Evolutionary conservation across 495 filamentous ascomycete genomes (phyloP).

Genomic region (Hypoxylon fuscum): DNA sequence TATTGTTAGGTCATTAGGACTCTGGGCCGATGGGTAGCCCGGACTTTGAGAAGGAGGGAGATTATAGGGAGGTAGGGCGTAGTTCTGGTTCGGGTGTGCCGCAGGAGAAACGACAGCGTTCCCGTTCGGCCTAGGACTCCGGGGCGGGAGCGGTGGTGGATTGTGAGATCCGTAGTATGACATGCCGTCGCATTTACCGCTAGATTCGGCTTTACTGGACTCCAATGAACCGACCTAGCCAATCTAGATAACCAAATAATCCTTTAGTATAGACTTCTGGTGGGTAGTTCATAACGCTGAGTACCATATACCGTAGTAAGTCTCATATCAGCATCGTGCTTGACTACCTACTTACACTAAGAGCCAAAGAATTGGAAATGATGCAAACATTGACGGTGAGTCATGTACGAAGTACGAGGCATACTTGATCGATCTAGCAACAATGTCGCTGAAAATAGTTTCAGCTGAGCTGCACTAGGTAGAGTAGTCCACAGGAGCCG

Average conservation of each 20-base stretch:
- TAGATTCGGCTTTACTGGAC: no score
- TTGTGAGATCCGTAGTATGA: slow-evolving; percentile 14
- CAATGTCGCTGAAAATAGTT: slow-evolving; percentile 21
- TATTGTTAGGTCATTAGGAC: slow-evolving; percentile 3
- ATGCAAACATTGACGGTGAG: background rate
- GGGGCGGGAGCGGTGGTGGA: slow-evolving; percentile 34
- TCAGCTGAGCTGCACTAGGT: slow-evolving; percentile 31
- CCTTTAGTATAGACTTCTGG: no score
- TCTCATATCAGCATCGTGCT: no score
- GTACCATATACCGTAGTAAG: no score
- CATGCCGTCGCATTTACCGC: slow-evolving; percentile 15
- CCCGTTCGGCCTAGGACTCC: slow-evolving; percentile 22
- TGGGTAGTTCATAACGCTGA: no score
- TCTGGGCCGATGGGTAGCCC: slow-evolving; percentile 1
- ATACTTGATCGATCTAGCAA: slow-evolving; percentile 1
- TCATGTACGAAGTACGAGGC: slow-evolving; percentile 6
- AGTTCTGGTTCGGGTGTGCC: slow-evolving; percentile 8
- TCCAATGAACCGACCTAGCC: no score
- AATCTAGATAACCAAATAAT: no score
- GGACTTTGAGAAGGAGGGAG: slow-evolving; percentile 18
- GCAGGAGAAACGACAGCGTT: slow-evolving; percentile 2
- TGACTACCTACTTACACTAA: no score
- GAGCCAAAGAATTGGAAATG: background rate
- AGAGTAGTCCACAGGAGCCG: slow-evolving; percentile 6
- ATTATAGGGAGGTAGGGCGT: slow-evolving; percentile 13